Percentiles rank a stretch among this genome's conserved stretches.
These are phyloP conservation scores for Saturnispora silvae DNA, from an alignment of 805 yeast genomes.

Conservation along the genomic window DNA sequence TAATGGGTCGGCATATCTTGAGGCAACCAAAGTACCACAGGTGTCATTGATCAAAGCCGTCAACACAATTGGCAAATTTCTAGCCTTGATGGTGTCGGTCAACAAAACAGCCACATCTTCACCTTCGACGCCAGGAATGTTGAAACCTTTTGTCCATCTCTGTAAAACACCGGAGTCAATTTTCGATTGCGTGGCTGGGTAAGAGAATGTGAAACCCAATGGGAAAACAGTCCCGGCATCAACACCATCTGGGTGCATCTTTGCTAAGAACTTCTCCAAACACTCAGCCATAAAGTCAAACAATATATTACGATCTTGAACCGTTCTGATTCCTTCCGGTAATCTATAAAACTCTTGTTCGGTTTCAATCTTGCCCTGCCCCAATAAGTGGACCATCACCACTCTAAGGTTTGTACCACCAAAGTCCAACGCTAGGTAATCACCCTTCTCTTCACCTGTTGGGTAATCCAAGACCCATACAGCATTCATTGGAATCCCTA, in stretches of 20 bases:
- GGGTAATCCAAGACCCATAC: constrained; percentile 54
- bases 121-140: constrained; percentile 91
- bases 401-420: constrained; percentile 57
- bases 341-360: constrained; percentile 81
- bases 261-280: constrained; percentile 59
- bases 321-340: constrained; percentile 72
- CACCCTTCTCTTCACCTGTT: constrained; percentile 47
- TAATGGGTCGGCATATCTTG: constrained; percentile 82
- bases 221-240: constrained; percentile 46
- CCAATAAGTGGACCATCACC: constrained; percentile 43
- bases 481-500: constrained; percentile 51
- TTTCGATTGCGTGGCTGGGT: constrained; percentile 76
- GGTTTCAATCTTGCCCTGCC: constrained; percentile 76
- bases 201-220: constrained; percentile 93
- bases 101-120: constrained; percentile 89
- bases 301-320: constrained; percentile 59
- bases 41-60: constrained; percentile 96
- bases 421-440: constrained; percentile 48
- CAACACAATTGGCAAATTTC: constrained; percentile 71
- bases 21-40: constrained; percentile 93
- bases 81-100: constrained; percentile 59
- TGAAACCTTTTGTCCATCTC: constrained; percentile 98
- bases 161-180: constrained; percentile 84
- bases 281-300: constrained; percentile 86
- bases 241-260: constrained; percentile 61